Percentiles rank a stretch among this genome's conserved stretches.
Conservation (phyloP, 2,329 filamentous ascomycete species). For the Paramyrothecium roridum region DNA sequence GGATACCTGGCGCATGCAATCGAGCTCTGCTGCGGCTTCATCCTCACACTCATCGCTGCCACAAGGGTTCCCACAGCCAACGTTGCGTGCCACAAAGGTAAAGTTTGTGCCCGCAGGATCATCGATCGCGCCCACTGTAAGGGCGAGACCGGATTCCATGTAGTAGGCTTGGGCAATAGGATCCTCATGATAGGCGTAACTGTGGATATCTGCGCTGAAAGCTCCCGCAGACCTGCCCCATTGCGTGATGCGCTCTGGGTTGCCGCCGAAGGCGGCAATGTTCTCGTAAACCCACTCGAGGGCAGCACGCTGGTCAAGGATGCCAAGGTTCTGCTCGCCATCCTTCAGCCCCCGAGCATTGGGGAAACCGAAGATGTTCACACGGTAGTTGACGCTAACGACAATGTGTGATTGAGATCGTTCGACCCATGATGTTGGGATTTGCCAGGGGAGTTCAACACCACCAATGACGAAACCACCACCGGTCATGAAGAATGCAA, state of each 20-base stretch:
- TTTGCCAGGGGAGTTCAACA: slow-evolving; percentile 40
- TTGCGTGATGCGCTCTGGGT: not conserved
- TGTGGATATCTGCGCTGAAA: slow-evolving; percentile 32
- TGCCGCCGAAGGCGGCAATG: slow-evolving; percentile 1
- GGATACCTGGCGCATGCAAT: slow-evolving; percentile 32
- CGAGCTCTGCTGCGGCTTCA: slow-evolving; percentile 22
- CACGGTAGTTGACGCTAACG: slow-evolving; percentile 6
- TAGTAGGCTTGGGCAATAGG: slow-evolving; percentile 40
- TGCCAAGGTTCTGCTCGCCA: slow-evolving; percentile 40
- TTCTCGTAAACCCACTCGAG: slow-evolving; percentile 2
- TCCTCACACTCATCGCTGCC: slow-evolving; percentile 1
- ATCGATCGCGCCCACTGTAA: slow-evolving; percentile 19
- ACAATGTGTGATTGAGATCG: slow-evolving; percentile 29
- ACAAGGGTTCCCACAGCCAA: slow-evolving; percentile 27
- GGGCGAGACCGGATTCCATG: slow-evolving; percentile 36
- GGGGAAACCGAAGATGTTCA: slow-evolving; percentile 5
- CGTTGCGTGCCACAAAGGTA: slow-evolving; percentile 26
- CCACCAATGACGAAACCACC: slow-evolving; percentile 42
- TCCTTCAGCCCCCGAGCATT: slow-evolving; percentile 31
- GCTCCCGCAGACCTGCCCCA: slow-evolving; percentile 1
- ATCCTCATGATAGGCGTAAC: slow-evolving; percentile 41
- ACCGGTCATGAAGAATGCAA: slow-evolving; percentile 44
- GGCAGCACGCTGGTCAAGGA: slow-evolving; percentile 1
- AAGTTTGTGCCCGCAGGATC: slow-evolving; percentile 27
- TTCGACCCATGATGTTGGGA: slow-evolving; percentile 39